These are phyloP conservation scores for Ophiostoma perfectum DNA, from an alignment of 2,329 filamentous ascomycete genomes.

Conservation along the genomic window DNA sequence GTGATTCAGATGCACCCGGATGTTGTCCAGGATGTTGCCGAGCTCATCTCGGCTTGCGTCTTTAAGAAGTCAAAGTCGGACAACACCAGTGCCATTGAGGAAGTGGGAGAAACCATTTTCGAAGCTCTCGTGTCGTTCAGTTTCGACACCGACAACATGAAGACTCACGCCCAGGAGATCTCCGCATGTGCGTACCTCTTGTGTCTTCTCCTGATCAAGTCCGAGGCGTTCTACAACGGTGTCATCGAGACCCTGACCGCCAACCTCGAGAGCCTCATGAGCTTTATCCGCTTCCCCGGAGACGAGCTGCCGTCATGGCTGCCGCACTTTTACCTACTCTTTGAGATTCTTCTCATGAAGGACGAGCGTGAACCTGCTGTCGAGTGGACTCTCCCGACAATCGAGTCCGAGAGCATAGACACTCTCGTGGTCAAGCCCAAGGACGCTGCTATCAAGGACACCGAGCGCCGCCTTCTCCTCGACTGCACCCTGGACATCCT, in stretches of 20 bases:
- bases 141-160: slow-evolving; percentile 57
- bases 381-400: slow-evolving; percentile 58
- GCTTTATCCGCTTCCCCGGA: slow-evolving; percentile 67
- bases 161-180: slow-evolving; percentile 58
- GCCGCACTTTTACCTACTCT: slow-evolving; percentile 78
- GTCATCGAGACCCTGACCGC: slow-evolving; percentile 70
- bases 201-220: slow-evolving; percentile 79
- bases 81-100: slow-evolving; percentile 40
- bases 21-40: slow-evolving; percentile 83
- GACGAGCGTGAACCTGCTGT: slow-evolving; percentile 76
- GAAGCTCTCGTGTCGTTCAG: slow-evolving; percentile 72
- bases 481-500: slow-evolving; percentile 75
- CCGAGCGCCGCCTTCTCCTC: slow-evolving; percentile 67
- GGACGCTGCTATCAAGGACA: slow-evolving; percentile 56
- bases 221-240: slow-evolving; percentile 67
- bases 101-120: slow-evolving; percentile 76
- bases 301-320: slow-evolving; percentile 91
- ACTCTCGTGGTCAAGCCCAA: slow-evolving; percentile 55
- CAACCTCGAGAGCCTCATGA: slow-evolving; percentile 68
- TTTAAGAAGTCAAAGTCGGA: slow-evolving; percentile 49
- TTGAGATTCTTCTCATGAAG: slow-evolving; percentile 85
- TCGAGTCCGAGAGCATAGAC: slow-evolving; percentile 45
- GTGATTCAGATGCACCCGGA: slow-evolving; percentile 82
- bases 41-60: slow-evolving; percentile 71
- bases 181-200: slow-evolving; percentile 89